Percentiles rank a stretch among this genome's conserved stretches.
These are phyloP conservation scores for Aspergillus tamarii DNA, from an alignment of 2,329 filamentous ascomycete species.

Conservation along the genomic window DNA sequence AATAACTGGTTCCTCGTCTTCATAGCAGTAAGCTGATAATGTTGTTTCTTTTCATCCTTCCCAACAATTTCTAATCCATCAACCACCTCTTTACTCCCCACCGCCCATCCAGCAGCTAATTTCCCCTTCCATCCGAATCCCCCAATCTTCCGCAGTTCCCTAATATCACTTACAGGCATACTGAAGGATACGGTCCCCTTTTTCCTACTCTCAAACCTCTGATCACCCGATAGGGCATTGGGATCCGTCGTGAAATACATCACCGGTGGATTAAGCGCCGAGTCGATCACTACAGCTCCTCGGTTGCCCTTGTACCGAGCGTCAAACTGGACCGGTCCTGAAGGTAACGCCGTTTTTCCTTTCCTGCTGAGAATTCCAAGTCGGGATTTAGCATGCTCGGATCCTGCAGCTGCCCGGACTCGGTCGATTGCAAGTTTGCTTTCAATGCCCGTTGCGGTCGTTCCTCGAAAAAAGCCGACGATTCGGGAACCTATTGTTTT, in stretches of 20 bases:
- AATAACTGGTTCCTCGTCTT: conserved; percentile 76
- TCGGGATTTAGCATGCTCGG: conserved; percentile 68
- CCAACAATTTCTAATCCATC: conserved; percentile 73
- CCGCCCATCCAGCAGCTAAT: conserved; percentile 77
- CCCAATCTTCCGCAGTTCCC: conserved; percentile 76
- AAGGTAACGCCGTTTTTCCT: conserved; percentile 45
- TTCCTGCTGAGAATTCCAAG: conserved; percentile 67
- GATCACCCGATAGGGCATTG: conserved; percentile 38
- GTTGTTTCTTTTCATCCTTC: conserved; percentile 51
- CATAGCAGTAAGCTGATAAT: conserved; percentile 70
- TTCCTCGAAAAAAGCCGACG: conserved; percentile 69
- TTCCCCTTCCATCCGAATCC: conserved; percentile 85
- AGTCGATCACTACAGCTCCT: conserved; percentile 69
- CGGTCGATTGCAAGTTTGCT: conserved; percentile 73
- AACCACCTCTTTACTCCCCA: conserved; percentile 68
- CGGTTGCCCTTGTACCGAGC: conserved; percentile 70
- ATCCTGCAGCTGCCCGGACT: conserved; percentile 67
- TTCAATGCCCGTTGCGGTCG: conserved; percentile 71
- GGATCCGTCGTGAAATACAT: conserved; percentile 64
- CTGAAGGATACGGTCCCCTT: conserved; percentile 66
- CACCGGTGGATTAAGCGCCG: conserved; percentile 36
- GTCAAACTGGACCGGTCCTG: conserved; percentile 77
- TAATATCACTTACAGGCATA: conserved; percentile 72
- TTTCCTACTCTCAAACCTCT: conserved; percentile 54
- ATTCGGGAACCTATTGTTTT: conserved; percentile 57